Percentiles rank a stretch among this genome's conserved stretches.
Conservation (phyloP, 176 grass and related monocot genomes). For the Triticum aestivum region DNA sequence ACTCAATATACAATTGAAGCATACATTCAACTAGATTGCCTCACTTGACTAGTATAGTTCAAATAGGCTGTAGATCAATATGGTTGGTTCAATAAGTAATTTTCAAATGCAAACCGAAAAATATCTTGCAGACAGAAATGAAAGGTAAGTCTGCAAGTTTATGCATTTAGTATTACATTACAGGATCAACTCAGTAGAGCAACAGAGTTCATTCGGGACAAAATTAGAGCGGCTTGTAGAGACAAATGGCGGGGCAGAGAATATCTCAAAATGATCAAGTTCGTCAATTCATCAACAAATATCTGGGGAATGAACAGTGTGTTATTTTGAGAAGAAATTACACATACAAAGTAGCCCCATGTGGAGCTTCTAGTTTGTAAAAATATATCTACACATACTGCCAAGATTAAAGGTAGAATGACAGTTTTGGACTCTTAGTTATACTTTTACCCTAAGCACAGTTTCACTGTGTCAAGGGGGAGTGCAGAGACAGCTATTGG, state of each 20-base stretch:
- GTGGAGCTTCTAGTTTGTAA: no score
- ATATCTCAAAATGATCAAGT: constrained; percentile 5
- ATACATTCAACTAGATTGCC: constrained; percentile 4
- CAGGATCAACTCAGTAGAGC: neutral
- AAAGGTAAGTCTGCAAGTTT: neutral
- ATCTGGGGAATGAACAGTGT: neutral
- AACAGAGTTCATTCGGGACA: constrained; percentile 1
- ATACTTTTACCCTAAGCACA: neutral
- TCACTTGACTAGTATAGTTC: neutral
- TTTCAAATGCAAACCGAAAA: neutral
- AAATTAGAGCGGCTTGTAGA: constrained; percentile 4
- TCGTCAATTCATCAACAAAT: neutral
- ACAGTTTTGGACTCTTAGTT: neutral
- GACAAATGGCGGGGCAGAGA: neutral
- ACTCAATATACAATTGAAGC: neutral
- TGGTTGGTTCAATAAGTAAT: neutral
- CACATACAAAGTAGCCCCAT: no score
- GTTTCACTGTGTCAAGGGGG: neutral
- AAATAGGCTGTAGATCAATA: neutral
- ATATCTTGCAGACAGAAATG: neutral
- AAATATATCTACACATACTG: neutral
- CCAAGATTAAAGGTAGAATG: neutral
- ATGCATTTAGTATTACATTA: constrained; percentile 8
- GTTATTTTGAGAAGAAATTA: neutral
- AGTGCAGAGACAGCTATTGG: neutral